Evolutionary conservation across 2,329 filamentous ascomycete genomes (phyloP), one percentile per base, ranked within the genome.

Genomic region (Colletotrichum tropicale): DNA sequence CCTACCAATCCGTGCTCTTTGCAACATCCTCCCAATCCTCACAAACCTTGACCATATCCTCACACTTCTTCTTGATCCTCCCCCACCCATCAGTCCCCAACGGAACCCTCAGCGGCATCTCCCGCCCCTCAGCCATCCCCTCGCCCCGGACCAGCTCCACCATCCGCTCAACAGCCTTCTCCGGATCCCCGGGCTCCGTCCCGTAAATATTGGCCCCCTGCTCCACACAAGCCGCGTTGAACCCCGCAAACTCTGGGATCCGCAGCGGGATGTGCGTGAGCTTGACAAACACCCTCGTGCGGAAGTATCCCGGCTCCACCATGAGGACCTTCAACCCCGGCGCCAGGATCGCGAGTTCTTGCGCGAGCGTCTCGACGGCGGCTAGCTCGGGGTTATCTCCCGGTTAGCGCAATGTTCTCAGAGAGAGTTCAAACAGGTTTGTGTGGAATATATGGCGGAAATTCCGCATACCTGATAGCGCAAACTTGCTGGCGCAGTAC

Each of bases 81-180:
- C 80, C 78, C 80, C 88, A 91, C 0, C 88, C 88, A 81, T 92
- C 90, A 0, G 84, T 89, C 0, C 90, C 90, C 13, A 92, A 83
- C 0, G 89, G 85, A 16, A 89, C 85, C 34, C 90, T 83, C 9
- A 92, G 78, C 5, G 90, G 90, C 3, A 84, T 34, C 0, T 58
- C 68, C 60, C 73, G 83, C 0, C 83, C 83, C 3, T 76, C 78
- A 2, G 77, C 82, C n/a, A 82, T 69, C 0, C 82, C 83, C 5
- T 88, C 88, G 16, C 90, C 86, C 15, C 88, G 84, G 1, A 88
- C 89, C 18, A 92, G 79, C 68, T 92, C 88, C 77, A 91, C 90
- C 83, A 91, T 90, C 0, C 85, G 85, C 26, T 85, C 82, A 2
- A 87, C 88, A 4, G 85, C 89, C 79, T 91, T 89, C 0, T 77